Base-by-base conservation (phyloP, 2,329 filamentous ascomycete genomes). In the Ophiocordyceps sinensis region DNA sequence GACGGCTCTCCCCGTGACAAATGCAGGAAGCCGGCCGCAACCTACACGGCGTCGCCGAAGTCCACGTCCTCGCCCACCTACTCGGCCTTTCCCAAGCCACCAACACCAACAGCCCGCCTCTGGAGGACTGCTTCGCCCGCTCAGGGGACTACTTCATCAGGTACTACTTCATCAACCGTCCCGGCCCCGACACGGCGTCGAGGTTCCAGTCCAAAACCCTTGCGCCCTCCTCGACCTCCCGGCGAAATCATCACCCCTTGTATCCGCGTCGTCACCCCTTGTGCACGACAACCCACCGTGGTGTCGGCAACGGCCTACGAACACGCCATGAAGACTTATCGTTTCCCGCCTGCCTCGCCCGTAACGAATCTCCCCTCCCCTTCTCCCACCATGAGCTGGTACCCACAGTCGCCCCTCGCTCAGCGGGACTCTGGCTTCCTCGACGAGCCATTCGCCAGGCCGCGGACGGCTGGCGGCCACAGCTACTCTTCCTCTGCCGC, bases 41-140 rank as follows among this genome's bases (percentile, higher is more conserved):
- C 23, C 31, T 37, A 42, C 29, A 14, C 39, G 14, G 21, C 37
- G 29, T 26, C 37, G 32, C 44, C 49, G 42, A 44, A 36, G 15
- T 46, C 49, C 35, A 57, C 53, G 44, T 43, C 53, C 10, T 46
- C 50, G 10, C 49, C 55, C 15, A 59, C 56, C 3, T 67, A 67
- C 44, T 66, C 65, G 1, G 55, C 65, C 32, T 67, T 66, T 43
- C 65, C 65, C 5, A 67, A 60, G 48, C 47, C 54, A 21, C 40
- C 39, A 36, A 38, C 45, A n/a, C 37, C 39, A 9, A 37, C 37
- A 15, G 30, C n/a, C 12, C 38, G 23, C 23, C 23, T 7, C 23
- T 7, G 7, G 23, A 7, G 23, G 7, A 23, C 37, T 31, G 9
- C 28, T 21, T 30, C 28, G 4, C 37, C 37, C 14, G 13, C 10